Conservation (phyloP, 2,329 filamentous ascomycete genomes). For the Hypoxylon sp. region DNA sequence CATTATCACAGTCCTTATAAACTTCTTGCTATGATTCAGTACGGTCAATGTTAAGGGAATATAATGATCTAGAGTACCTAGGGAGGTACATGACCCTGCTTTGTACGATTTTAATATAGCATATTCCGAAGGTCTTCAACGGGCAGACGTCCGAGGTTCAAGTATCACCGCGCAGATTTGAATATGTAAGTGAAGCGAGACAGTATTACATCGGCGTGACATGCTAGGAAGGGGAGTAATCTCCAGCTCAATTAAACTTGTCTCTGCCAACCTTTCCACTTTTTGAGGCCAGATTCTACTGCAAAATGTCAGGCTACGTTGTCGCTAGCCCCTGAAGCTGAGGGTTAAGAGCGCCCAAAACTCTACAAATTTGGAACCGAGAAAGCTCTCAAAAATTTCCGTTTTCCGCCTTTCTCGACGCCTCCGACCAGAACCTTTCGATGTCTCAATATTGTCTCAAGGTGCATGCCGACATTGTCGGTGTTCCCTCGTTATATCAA, state of each 20-base stretch:
- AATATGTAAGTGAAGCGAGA: slow-evolving; percentile 40
- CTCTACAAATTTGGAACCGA: not conserved
- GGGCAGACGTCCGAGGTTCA: not conserved
- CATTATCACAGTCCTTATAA: not conserved
- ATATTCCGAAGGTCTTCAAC: not conserved
- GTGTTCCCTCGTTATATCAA: slow-evolving; percentile 13
- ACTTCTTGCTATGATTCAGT: not conserved
- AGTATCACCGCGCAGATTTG: slow-evolving; percentile 12
- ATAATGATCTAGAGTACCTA: not conserved
- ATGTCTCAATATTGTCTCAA: slow-evolving; percentile 48
- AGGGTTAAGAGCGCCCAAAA: not conserved
- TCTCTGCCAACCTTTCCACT: slow-evolving; percentile 1
- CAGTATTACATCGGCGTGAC: slow-evolving; percentile 24
- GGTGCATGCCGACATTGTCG: slow-evolving; percentile 7
- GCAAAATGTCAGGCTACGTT: not conserved
- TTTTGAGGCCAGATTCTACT: not conserved
- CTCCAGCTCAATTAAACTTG: not conserved
- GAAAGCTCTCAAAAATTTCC: not conserved
- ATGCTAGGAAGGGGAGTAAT: not conserved
- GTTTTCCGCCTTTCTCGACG: not conserved
- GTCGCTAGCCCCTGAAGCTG: not conserved
- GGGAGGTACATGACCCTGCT: not conserved
- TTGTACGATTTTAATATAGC: not conserved
- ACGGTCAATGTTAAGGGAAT: not conserved
- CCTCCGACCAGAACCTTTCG: slow-evolving; percentile 32